These are phyloP conservation scores for Neurospora sp. DNA, from an alignment of 495 filamentous ascomycete genomes.

Conservation along the genomic window DNA sequence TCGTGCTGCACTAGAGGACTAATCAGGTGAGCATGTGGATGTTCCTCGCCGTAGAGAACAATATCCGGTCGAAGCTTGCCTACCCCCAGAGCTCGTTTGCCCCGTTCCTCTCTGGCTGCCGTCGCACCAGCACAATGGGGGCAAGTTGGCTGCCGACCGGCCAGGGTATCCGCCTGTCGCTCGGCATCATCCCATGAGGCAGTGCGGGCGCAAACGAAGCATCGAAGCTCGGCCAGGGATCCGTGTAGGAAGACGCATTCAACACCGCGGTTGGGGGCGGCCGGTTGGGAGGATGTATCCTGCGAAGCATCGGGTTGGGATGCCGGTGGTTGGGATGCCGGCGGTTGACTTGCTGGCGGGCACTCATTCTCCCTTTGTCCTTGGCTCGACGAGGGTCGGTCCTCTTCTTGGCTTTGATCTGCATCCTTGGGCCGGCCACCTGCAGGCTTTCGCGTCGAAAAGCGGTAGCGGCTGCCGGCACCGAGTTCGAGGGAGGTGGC, in stretches of 20 bases:
- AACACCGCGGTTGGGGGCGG: conserved; percentile 33
- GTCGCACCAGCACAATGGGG: conserved; percentile 47
- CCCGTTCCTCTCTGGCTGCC: conserved; percentile 45
- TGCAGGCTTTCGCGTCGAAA: conserved; percentile 20
- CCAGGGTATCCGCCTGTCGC: conserved; percentile 36
- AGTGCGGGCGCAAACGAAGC: conserved; percentile 49
- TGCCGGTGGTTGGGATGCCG: not conserved
- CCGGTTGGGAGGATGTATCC: conserved; percentile 1
- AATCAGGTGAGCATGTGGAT: conserved; percentile 54
- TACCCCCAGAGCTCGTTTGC: conserved; percentile 52
- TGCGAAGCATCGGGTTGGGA: not conserved
- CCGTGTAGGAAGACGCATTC: conserved; percentile 62
- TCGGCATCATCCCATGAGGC: conserved; percentile 50
- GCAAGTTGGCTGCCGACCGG: conserved; percentile 53
- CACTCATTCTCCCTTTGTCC: not conserved
- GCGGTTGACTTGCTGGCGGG: not conserved
- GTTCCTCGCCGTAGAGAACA: conserved; percentile 62
- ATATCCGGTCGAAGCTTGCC: conserved; percentile 58
- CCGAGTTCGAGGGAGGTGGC: conserved; percentile 42
- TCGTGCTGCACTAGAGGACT: conserved; percentile 54
- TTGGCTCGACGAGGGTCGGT: not conserved
- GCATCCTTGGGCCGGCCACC: conserved; percentile 16
- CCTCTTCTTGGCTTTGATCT: conserved; percentile 4
- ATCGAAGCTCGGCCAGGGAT: conserved; percentile 48
- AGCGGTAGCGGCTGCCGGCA: conserved; percentile 43